These are phyloP conservation scores for Cladosporium sp. DNA, from an alignment of 2,329 filamentous ascomycete species.

Conservation along the genomic window DNA sequence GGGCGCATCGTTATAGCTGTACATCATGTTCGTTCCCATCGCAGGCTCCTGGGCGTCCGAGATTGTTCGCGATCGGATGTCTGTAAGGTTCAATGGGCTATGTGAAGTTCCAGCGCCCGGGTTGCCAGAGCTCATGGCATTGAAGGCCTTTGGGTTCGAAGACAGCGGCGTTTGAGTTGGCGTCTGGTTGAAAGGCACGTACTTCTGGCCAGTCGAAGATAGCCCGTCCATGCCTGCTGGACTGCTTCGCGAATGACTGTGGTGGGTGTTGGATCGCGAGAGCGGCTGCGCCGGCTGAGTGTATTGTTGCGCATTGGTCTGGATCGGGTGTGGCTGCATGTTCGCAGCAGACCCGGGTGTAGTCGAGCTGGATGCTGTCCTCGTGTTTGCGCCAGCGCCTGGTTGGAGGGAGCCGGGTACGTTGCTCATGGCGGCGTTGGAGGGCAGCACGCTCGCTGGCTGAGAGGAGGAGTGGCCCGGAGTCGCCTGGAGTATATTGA, in stretches of 20 bases:
- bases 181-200: conserved; percentile 61
- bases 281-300: conserved; percentile 43
- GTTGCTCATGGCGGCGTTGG: conserved; percentile 31
- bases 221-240: conserved; percentile 52
- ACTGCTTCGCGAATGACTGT: conserved; percentile 81
- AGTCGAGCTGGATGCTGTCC: conserved; percentile 36
- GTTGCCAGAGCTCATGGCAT: conserved; percentile 40
- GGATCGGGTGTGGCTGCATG: conserved; percentile 36
- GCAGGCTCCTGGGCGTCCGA: conserved; percentile 71
- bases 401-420: conserved; percentile 61
- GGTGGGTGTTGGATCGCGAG: conserved; percentile 63
- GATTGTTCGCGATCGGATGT: conserved; percentile 84
- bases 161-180: conserved; percentile 48
- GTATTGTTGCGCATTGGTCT: conserved; percentile 56
- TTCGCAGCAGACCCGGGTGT: background rate
- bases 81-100: conserved; percentile 83
- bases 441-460: conserved; percentile 4
- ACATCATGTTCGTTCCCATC: conserved; percentile 53
- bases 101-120: conserved; percentile 65
- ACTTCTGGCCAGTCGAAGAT: conserved; percentile 49
- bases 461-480: conserved; percentile 18
- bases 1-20: conserved; percentile 63
- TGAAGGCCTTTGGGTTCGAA: conserved; percentile 44
- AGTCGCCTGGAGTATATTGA: conserved; percentile 53
- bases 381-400: conserved; percentile 48